These are phyloP conservation scores for Syzygium oleosum DNA, from an alignment of 345 rosid genomes.

Conservation along the genomic window DNA sequence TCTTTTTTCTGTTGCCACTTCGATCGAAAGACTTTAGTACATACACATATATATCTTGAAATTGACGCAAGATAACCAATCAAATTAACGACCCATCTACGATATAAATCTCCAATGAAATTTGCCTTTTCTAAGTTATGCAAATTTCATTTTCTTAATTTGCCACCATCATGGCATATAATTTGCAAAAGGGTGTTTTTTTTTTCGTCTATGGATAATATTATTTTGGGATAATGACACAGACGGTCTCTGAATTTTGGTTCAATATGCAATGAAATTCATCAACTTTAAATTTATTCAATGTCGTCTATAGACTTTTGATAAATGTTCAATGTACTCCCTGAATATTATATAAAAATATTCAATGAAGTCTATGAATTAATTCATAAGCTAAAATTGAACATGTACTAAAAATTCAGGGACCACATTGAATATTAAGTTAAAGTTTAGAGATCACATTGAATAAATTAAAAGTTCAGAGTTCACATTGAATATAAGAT, in stretches of 20 bases:
- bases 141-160: not conserved
- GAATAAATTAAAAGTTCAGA: not conserved
- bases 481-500: too few relatives aligned
- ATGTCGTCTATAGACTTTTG: too few relatives aligned
- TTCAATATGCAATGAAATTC: too few relatives aligned
- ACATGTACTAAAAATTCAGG: too few relatives aligned
- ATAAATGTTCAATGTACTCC: too few relatives aligned
- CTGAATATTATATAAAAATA: too few relatives aligned
- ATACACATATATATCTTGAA: not conserved
- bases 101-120: not conserved
- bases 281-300: too few relatives aligned
- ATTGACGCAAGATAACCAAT: not conserved
- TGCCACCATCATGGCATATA: not conserved
- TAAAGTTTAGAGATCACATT: too few relatives aligned
- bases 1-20: not conserved
- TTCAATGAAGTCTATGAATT: too few relatives aligned
- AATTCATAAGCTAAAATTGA: too few relatives aligned
- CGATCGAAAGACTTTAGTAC: not conserved
- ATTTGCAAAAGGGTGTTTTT: not conserved
- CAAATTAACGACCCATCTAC: not conserved
- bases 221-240: not conserved
- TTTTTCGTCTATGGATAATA: not conserved
- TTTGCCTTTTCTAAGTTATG: not conserved
- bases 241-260: too few relatives aligned
- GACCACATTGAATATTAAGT: not conserved